These are phyloP conservation scores for Candida corydali DNA, from an alignment of 805 yeast species.

Conservation along the genomic window DNA sequence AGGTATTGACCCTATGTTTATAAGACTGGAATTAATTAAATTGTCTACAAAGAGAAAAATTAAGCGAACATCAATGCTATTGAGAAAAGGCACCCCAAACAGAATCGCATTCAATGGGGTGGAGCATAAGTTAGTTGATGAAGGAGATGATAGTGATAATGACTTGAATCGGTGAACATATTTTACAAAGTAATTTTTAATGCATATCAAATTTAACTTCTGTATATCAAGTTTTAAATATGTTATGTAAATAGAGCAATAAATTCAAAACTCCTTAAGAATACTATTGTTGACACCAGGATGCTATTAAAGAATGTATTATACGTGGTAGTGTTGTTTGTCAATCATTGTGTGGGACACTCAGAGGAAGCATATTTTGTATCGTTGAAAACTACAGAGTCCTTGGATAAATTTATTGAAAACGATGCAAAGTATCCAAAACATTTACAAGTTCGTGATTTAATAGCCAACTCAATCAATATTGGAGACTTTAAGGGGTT, in stretches of 20 bases:
- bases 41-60: conserved; percentile 47
- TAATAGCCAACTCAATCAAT: conserved; percentile 50
- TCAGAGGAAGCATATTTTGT: conserved; percentile 37
- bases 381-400: conserved; percentile 46
- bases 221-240: too few relatives aligned
- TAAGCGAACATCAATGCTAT: conserved; percentile 38
- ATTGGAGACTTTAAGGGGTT: conserved; percentile 73
- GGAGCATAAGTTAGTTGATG: conserved; percentile 9
- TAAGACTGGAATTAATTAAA: conserved; percentile 40
- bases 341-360: neutral
- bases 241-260: too few relatives aligned
- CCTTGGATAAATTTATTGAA: conserved; percentile 45
- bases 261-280: too few relatives aligned
- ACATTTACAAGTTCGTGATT: conserved; percentile 40
- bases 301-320: conserved; percentile 1
- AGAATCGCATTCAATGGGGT: conserved; percentile 39
- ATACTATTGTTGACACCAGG: neutral
- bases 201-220: too few relatives aligned
- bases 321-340: neutral
- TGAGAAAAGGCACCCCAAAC: conserved; percentile 59
- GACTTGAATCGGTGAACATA: neutral
- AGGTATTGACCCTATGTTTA: conserved; percentile 42
- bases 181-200: too few relatives aligned
- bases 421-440: conserved; percentile 37
- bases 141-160: conserved; percentile 6